These are phyloP conservation scores for Crucihimalaya himalaica DNA, from an alignment of 345 rosid species.

Conservation along the genomic window DNA sequence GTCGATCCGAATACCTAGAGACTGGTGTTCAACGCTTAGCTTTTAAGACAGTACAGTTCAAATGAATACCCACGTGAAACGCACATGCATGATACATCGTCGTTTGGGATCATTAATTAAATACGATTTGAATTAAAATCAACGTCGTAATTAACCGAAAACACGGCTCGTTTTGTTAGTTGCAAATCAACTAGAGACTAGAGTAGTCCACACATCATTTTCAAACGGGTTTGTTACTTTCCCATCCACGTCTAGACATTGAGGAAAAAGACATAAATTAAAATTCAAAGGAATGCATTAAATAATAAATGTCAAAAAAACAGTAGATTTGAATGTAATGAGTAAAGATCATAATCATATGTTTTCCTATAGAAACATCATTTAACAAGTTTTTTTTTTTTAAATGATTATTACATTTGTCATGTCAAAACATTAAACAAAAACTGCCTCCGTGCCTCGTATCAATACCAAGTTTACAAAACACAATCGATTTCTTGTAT, in stretches of 20 bases:
- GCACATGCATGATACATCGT: constrained; percentile 26
- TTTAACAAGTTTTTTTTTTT: background rate
- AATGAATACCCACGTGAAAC: constrained; percentile 20
- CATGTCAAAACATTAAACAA: background rate
- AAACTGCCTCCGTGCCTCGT: background rate
- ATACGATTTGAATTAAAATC: background rate
- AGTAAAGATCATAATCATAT: background rate
- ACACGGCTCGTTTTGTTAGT: constrained; percentile 31
- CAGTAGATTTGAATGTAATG: background rate
- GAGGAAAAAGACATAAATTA: background rate
- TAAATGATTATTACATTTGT: background rate
- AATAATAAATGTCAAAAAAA: background rate
- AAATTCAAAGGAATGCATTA: background rate
- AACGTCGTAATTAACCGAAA: constrained; percentile 20
- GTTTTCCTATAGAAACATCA: background rate
- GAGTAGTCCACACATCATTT: background rate
- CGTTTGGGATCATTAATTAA: constrained; percentile 19
- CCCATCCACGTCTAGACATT: constrained; percentile 25
- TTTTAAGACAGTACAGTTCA: background rate
- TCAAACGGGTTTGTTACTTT: constrained; percentile 26
- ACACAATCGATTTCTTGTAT: background rate
- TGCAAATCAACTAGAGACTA: constrained; percentile 30
- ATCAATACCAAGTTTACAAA: background rate
- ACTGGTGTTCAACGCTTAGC: background rate
- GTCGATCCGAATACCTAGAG: too few species aligned